Conservation (phyloP, 2,329 filamentous ascomycete genomes). For the Thielaviopsis punctulata region DNA sequence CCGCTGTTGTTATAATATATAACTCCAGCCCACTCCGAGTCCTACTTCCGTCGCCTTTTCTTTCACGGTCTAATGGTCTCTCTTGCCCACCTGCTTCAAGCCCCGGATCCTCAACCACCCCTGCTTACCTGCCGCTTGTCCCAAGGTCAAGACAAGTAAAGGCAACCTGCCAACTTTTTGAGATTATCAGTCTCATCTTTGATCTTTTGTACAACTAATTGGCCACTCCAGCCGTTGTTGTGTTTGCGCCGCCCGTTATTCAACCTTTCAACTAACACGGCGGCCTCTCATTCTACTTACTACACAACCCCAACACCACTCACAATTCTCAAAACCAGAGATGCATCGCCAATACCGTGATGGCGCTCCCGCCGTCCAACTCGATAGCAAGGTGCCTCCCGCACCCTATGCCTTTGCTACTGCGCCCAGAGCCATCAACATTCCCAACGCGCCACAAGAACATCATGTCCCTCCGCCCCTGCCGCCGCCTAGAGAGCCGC, state of each 20-base stretch:
- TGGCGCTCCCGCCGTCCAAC: conserved; percentile 11
- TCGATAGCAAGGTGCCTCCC: conserved; percentile 7
- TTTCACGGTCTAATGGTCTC: not conserved
- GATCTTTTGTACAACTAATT: not conserved
- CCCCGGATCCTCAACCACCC: not conserved
- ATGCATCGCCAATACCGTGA: conserved; percentile 9
- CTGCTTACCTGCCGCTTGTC: not conserved
- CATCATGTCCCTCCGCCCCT: conserved; percentile 11
- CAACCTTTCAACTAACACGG: not conserved
- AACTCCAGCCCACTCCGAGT: not conserved
- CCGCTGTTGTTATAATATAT: not conserved
- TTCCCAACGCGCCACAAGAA: conserved; percentile 8
- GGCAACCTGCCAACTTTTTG: not conserved
- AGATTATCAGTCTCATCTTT: not conserved
- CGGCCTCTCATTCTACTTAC: not conserved
- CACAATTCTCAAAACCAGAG: conserved; percentile 4
- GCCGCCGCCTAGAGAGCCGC: conserved; percentile 12
- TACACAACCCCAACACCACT: not conserved
- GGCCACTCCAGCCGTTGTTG: not conserved
- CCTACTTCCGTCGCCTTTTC: not conserved
- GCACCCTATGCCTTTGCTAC: conserved; percentile 2
- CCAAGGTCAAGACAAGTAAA: not conserved
- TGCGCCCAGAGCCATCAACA: conserved; percentile 12
- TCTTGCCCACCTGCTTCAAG: not conserved
- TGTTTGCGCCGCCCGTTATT: not conserved